Percentiles rank a stretch among this genome's conserved stretches.
Conservation (phyloP, 306 rosid genomes). For the Nissolia schottii region DNA sequence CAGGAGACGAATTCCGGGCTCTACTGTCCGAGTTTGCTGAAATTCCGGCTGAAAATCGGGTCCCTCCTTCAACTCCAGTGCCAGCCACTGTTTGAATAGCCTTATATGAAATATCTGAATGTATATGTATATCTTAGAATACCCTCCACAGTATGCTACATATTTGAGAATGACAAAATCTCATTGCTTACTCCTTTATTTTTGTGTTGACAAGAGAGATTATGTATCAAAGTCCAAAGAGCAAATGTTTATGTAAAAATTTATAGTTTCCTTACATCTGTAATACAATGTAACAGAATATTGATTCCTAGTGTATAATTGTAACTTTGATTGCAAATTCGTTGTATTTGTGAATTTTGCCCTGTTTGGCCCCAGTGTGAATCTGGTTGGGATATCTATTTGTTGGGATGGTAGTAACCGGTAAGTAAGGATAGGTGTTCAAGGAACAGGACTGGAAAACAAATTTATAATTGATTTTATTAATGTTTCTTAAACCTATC, state of each 20-base stretch:
- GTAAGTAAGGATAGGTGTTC: neutral
- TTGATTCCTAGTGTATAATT: neutral
- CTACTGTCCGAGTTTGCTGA: slow-evolving; percentile 70
- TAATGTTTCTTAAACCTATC: too few species aligned
- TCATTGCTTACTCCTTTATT: slow-evolving; percentile 12
- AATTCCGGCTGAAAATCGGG: slow-evolving; percentile 79
- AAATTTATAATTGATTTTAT: too few species aligned
- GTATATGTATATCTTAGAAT: slow-evolving; percentile 25
- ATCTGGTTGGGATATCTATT: neutral
- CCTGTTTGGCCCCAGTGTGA: neutral
- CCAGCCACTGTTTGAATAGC: slow-evolving; percentile 59
- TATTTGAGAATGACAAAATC: slow-evolving; percentile 27
- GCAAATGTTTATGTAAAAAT: slow-evolving; percentile 7
- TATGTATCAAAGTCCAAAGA: slow-evolving; percentile 29
- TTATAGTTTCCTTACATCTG: neutral
- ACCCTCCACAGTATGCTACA: slow-evolving; percentile 17
- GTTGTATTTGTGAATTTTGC: neutral
- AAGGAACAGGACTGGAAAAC: neutral
- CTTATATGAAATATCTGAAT: slow-evolving; percentile 24
- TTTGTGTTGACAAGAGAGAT: slow-evolving; percentile 26
- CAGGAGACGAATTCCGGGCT: slow-evolving; percentile 87
- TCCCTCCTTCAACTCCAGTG: slow-evolving; percentile 50
- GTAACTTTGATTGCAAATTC: neutral
- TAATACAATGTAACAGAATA: neutral
- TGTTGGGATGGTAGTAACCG: neutral